Evolutionary conservation across 2,329 filamentous ascomycete genomes (phyloP).

Genomic region (Sporothrix luriei): DNA sequence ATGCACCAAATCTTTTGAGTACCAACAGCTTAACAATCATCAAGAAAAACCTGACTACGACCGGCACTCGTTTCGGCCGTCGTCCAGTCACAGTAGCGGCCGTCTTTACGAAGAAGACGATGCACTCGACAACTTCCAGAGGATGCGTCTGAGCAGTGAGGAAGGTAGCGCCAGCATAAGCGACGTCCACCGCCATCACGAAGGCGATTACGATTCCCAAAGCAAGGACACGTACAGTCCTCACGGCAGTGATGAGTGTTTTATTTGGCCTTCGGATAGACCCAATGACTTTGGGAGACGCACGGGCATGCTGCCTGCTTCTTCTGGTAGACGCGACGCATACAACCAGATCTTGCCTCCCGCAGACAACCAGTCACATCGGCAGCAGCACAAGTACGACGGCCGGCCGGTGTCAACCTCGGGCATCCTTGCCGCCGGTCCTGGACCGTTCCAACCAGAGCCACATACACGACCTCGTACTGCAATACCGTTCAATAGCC

Average conservation of each 20-base stretch:
- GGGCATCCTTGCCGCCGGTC: not conserved
- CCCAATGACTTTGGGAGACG: not conserved
- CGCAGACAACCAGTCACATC: not conserved
- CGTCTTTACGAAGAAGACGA: not conserved
- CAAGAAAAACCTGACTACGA: not conserved
- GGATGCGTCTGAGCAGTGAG: conserved; percentile 12
- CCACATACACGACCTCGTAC: conserved; percentile 27
- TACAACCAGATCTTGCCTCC: not conserved
- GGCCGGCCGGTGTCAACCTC: conserved; percentile 18
- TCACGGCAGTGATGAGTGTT: not conserved
- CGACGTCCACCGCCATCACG: not conserved
- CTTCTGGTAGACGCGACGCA: not conserved
- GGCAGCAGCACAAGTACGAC: not conserved
- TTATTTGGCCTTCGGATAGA: not conserved
- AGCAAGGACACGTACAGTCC: not conserved
- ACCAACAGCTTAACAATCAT: not conserved
- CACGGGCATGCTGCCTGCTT: not conserved
- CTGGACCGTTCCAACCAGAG: not conserved
- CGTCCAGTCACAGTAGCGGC: not conserved
- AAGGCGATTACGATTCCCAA: not conserved
- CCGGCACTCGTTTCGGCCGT: not conserved
- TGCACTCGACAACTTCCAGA: conserved; percentile 8
- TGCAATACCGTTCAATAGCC: conserved; percentile 22
- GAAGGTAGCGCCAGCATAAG: not conserved
- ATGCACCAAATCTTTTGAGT: not conserved